Evolutionary conservation across 805 yeast genomes (phyloP), one percentile per base, ranked within the genome.

Genomic region (Starmerella bombicola): DNA sequence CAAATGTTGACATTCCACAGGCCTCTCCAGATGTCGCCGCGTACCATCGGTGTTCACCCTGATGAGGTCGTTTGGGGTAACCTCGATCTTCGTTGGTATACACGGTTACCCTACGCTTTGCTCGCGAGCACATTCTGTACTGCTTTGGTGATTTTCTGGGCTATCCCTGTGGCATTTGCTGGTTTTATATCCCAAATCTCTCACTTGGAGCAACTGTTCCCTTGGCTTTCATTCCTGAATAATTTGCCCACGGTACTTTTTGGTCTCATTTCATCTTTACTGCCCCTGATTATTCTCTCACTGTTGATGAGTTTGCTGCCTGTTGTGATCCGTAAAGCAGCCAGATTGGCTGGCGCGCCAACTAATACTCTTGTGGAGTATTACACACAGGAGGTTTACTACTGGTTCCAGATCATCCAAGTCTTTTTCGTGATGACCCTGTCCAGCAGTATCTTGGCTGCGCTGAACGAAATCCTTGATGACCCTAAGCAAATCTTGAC

Each of bases 161-260:
- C 94, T 32, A 76, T 88, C 53, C 98, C 98, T 8, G 96, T 88
- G 30, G 94, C 96, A n/a, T 85, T 84, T 54, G 95, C 88, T 38
- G 97, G 97, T 73, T 71, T 76, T 52, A 78, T 91, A 49, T 88
- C 97, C 19, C 91, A 88, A 62, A 72, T 88, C 51, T 65, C 70
- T 28, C 75, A 72, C 48, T 72, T 88, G 23, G 37, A 35, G 18
- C 29, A 35, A 13, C 42, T 52, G 15, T 51, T 53, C 45, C 83
- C 67, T 7, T 91, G 82, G 67, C 70, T 88, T 56, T 61, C 68
- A 30, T 91, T 83, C 63, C 71, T 88, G 52, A 65, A 78, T 56
- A 75, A 80, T 40, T 66, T 86, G 65, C 96, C 96, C 12, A 24
- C 47, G 0, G 66, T 64, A 8, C 57, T 88, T 26, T 65, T 78